A percentile compares a stretch with the other conserved stretches of the same genome.
phyloP scores from a whole-genome alignment of 805 yeast genomes.

The Candida manassasensis region DNA sequence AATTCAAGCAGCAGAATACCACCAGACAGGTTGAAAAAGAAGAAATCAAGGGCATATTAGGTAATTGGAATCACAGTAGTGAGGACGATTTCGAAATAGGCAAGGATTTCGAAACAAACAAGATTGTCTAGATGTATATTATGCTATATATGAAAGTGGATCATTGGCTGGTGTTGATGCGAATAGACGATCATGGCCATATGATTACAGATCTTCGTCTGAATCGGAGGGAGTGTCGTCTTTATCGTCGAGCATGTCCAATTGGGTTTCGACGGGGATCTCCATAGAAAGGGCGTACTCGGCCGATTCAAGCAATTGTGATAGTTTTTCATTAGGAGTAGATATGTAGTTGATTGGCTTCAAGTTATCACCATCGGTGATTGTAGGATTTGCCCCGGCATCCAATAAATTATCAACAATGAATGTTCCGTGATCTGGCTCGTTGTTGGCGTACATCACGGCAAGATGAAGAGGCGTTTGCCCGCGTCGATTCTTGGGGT shows the following conservation, averaged over 20 bases:
- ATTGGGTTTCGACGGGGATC: slow-evolving; percentile 25
- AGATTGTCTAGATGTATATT: not conserved
- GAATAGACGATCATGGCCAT: not conserved
- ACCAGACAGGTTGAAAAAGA: slow-evolving; percentile 27
- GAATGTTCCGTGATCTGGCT: slow-evolving; percentile 80
- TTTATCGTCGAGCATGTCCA: slow-evolving; percentile 29
- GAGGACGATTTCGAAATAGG: slow-evolving; percentile 36
- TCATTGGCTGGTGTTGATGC: not conserved
- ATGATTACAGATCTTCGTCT: slow-evolving; percentile 13
- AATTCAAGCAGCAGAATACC: slow-evolving; percentile 23
- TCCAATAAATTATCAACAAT: slow-evolving; percentile 78
- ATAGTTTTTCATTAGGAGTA: slow-evolving; percentile 51
- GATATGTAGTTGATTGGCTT: slow-evolving; percentile 71
- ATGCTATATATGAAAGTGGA: slow-evolving; percentile 4
- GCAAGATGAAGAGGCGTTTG: slow-evolving; percentile 90
- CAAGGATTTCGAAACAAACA: not conserved
- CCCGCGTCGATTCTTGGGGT: slow-evolving; percentile 71
- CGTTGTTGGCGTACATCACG: slow-evolving; percentile 68
- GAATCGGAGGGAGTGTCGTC: slow-evolving; percentile 32
- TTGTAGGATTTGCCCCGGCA: slow-evolving; percentile 81
- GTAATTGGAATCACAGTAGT: slow-evolving; percentile 44
- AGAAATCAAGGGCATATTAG: slow-evolving; percentile 25
- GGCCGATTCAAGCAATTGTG: slow-evolving; percentile 70
- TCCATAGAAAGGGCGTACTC: slow-evolving; percentile 61
- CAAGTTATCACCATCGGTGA: slow-evolving; percentile 45